Percentiles rank a stretch among this genome's conserved stretches.
Evolutionary conservation across 129 eudicot species (phyloP).

Genomic region (Saussurea involucrata): DNA sequence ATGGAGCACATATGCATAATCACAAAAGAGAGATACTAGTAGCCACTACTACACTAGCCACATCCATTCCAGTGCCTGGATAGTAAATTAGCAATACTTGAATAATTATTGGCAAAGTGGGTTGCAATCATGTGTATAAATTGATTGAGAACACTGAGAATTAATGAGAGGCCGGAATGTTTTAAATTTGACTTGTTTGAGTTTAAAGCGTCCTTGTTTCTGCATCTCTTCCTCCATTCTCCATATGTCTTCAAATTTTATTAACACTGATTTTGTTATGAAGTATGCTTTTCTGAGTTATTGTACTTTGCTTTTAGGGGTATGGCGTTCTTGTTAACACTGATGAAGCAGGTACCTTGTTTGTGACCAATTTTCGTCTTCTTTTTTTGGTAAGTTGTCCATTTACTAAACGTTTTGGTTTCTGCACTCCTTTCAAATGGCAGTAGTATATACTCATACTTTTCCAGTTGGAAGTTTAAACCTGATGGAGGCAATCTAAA

Average conservation of each 20-base stretch:
- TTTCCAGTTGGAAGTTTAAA: background rate
- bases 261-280: background rate
- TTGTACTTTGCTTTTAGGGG: conserved; percentile 47
- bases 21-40: conserved; percentile 2
- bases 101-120: background rate
- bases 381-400: conserved; percentile 80
- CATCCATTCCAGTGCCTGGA: background rate
- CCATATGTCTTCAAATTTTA: background rate
- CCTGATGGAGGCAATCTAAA: background rate
- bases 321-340: conserved; percentile 93
- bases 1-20: background rate
- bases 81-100: background rate
- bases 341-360: conserved; percentile 93
- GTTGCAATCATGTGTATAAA: background rate
- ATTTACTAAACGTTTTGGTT: conserved; percentile 8
- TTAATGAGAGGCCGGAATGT: background rate
- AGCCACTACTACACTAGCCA: background rate
- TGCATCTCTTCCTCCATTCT: background rate
- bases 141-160: background rate
- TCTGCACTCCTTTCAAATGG: background rate
- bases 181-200: background rate
- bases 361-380: conserved; percentile 88
- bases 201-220: conserved; percentile 1
- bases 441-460: conserved; percentile 9
- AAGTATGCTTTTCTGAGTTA: conserved; percentile 11